Evolutionary conservation across 305 asterid species (phyloP).

Genomic region (Fraxinus ornus): DNA sequence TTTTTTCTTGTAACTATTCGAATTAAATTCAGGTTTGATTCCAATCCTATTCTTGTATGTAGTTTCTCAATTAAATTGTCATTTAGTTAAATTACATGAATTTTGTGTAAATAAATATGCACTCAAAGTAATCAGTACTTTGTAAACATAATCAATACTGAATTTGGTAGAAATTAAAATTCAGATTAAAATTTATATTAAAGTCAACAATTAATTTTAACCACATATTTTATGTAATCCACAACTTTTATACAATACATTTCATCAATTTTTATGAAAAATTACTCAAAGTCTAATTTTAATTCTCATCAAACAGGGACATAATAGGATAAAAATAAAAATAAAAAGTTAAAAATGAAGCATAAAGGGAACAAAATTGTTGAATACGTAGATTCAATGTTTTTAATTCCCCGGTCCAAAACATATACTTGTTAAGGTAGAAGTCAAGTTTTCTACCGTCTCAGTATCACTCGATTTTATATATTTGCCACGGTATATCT

Average conservation of each 20-base stretch:
- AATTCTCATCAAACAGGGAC: no score
- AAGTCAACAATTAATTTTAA: no score
- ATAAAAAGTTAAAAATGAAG: no score
- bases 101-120: no score
- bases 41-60: background rate
- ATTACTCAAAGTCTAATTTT: no score
- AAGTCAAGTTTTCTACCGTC: background rate
- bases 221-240: no score
- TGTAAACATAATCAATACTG: background rate
- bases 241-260: no score
- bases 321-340: no score
- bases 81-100: background rate
- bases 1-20: background rate
- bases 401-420: background rate
- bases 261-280: no score
- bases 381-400: background rate
- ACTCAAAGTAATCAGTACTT: background rate
- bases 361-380: no score
- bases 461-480: background rate
- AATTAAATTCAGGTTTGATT: background rate
- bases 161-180: no score
- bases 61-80: background rate
- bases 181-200: no score
- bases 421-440: background rate
- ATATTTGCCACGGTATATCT: background rate